Evolutionary conservation across 345 rosid genomes (phyloP), one percentile per base, ranked within the genome.

Genomic region (Eucalyptus coolabah): DNA sequence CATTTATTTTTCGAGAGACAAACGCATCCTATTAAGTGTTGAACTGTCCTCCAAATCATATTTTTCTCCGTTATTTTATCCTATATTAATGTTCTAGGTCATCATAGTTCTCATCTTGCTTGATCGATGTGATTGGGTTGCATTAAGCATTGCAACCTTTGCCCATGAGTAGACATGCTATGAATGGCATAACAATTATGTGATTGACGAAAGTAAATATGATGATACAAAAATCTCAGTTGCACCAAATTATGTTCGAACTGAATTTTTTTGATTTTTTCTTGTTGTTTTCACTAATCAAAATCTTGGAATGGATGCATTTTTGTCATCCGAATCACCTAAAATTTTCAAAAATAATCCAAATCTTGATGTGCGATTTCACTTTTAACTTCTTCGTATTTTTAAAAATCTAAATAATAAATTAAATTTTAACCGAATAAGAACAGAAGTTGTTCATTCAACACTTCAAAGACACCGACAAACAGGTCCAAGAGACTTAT

Each of bases 11-110:
- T 28, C 1, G 4, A 13, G 8, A 63, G 4, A 13, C 18, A 63
- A 28, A 63, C 0, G 0, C 2, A 63, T 30, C 18, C 1, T 12
- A 60, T 7, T 37, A 37, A 3, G 28, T 37, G 16, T 0, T 19
- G 3, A 72, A 5, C 2, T 5, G 4, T 37, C 47, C 28, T 19
- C 5, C 5, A 5, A 72, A 34, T 72, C 45, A 18, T 37, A 9
- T 17, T 9, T 37, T 37, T 72, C 6, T n/a, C 24, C 0, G 15
- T 34, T 9, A 72, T 72, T 18, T 37, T 42, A 34, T 72, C 44
- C 7, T 37, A 19, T 72, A 72, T 34, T 37, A 37, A 42, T 72
- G 5, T 72, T 19, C 1, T 72, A 18, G 12, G 8, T 21, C 15
- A 42, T 72, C 0, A 0, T 5, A 72, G 44, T 72, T 72, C 12